phyloP scores from a whole-genome alignment of 2,329 filamentous ascomycete species.

The Ascochyta clinopodiicola region DNA sequence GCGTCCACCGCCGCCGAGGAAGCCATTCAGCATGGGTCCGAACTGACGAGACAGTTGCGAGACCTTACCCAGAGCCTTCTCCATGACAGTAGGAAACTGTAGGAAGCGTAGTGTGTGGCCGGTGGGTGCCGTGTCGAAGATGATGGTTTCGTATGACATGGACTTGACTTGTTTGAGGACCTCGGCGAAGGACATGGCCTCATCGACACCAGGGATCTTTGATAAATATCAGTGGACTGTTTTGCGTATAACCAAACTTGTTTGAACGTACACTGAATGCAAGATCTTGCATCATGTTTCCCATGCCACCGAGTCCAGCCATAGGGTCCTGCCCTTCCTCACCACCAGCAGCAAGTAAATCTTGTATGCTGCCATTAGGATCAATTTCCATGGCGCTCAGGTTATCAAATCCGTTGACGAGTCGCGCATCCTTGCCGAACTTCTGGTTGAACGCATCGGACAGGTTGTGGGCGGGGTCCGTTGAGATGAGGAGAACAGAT shows the following conservation, averaged over 20 bases:
- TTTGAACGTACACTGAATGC: slow-evolving; percentile 79
- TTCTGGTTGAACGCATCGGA: slow-evolving; percentile 98
- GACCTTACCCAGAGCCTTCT: slow-evolving; percentile 97
- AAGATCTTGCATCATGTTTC: slow-evolving; percentile 98
- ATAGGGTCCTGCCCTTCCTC: slow-evolving; percentile 74
- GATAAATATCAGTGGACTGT: slow-evolving; percentile 2
- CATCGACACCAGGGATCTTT: slow-evolving; percentile 96
- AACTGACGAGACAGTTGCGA: slow-evolving; percentile 94
- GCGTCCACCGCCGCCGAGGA: slow-evolving; percentile 78
- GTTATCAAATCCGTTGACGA: slow-evolving; percentile 90
- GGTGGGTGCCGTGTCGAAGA: slow-evolving; percentile 98
- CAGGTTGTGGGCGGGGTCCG: slow-evolving; percentile 96
- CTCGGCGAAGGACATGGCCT: slow-evolving; percentile 99
- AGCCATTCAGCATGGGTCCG: slow-evolving; percentile 91
- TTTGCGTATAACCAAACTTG: background rate
- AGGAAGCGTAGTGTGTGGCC: slow-evolving; percentile 98
- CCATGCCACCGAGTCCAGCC: slow-evolving; percentile 72
- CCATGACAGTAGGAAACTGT: slow-evolving; percentile 96
- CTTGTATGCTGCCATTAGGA: slow-evolving; percentile 96
- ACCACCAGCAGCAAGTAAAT: slow-evolving; percentile 81
- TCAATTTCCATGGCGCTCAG: slow-evolving; percentile 99
- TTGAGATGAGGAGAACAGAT: slow-evolving; percentile 96
- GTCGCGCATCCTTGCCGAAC: slow-evolving; percentile 96
- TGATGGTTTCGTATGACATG: slow-evolving; percentile 97
- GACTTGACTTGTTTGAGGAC: slow-evolving; percentile 99